Conservation (phyloP, 2,329 filamentous ascomycete species). For the Rhynchosporium secalis region DNA sequence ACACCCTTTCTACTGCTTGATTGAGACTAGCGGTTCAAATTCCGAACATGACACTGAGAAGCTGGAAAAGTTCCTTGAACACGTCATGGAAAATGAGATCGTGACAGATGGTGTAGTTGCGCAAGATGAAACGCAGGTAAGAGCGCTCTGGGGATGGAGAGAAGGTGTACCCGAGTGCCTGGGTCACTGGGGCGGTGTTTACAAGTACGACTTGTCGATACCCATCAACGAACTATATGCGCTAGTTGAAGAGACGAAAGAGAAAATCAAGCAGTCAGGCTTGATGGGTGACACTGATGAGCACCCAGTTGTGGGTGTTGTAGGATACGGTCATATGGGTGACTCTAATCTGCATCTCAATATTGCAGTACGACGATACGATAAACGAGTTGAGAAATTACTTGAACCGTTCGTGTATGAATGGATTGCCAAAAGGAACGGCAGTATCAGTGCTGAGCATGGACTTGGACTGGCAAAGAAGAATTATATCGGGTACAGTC, state of each 20-base stretch:
- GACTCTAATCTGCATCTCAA: conserved; percentile 96
- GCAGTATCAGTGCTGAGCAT: conserved; percentile 96
- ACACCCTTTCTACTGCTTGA: conserved; percentile 91
- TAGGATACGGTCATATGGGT: conserved; percentile 98
- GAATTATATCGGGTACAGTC: conserved; percentile 90
- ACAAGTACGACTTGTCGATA: conserved; percentile 98
- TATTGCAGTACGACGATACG: conserved; percentile 77
- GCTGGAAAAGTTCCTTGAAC: conserved; percentile 84
- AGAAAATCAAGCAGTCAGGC: conserved; percentile 69
- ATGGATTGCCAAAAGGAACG: conserved; percentile 85
- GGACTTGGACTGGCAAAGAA: conserved; percentile 94
- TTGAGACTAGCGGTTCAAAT: conserved; percentile 96
- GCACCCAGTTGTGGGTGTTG: conserved; percentile 81
- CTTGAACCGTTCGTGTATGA: conserved; percentile 97
- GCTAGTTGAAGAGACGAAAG: conserved; percentile 82
- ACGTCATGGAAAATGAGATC: conserved; percentile 85
- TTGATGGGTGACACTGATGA: conserved; percentile 75
- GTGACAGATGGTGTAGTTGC: conserved; percentile 88
- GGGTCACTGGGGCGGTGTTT: conserved; percentile 89
- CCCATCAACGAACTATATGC: conserved; percentile 84
- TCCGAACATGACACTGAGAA: conserved; percentile 91
- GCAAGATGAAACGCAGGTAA: conserved; percentile 87
- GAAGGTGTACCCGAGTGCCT: conserved; percentile 90
- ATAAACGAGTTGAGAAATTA: conserved; percentile 80
- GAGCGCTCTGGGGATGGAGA: conserved; percentile 84